Percentiles rank a stretch among this genome's conserved stretches.
phyloP scores from a whole-genome alignment of 371 early-diverging fungal genomes.

The Mortierella sp. region DNA sequence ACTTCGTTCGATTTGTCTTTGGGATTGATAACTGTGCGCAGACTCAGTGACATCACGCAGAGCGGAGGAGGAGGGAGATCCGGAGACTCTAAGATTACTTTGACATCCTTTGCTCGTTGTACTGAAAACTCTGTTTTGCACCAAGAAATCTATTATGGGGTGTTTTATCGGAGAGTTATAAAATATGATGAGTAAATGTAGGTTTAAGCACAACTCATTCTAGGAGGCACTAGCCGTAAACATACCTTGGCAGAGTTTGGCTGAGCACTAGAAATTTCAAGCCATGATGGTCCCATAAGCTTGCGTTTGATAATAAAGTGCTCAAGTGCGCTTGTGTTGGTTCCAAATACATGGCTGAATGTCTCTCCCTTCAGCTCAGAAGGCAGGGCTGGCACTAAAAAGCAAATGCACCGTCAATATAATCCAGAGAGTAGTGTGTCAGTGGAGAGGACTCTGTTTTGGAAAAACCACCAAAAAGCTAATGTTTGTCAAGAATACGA shows the following conservation, averaged over 20 bases:
- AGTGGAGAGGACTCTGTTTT: background rate
- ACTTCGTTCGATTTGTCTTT: conserved; percentile 89
- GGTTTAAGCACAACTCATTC: background rate
- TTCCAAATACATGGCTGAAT: conserved; percentile 91
- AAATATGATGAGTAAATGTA: too few relatives aligned
- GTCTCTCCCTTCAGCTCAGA: conserved; percentile 77
- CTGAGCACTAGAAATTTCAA: conserved; percentile 68
- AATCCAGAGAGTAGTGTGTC: background rate
- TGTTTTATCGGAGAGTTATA: too few relatives aligned
- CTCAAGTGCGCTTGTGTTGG: conserved; percentile 91
- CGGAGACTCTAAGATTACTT: conserved; percentile 63
- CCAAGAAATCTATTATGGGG: conserved; percentile 75
- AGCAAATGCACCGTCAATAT: background rate
- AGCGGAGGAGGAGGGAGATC: conserved; percentile 79
- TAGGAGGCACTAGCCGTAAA: background rate
- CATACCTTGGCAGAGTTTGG: conserved; percentile 60
- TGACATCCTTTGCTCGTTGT: conserved; percentile 77
- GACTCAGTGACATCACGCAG: conserved; percentile 83
- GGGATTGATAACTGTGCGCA: conserved; percentile 86
- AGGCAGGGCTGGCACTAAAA: conserved; percentile 76
- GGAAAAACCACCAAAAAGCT: background rate
- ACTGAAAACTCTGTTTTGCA: conserved; percentile 82
- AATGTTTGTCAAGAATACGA: background rate
- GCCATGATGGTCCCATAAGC: conserved; percentile 98
- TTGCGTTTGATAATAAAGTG: conserved; percentile 91